Evolutionary conservation across 306 rosid species (phyloP), one percentile per base, ranked within the genome.

Genomic region (Casuarina cunninghamiana): DNA sequence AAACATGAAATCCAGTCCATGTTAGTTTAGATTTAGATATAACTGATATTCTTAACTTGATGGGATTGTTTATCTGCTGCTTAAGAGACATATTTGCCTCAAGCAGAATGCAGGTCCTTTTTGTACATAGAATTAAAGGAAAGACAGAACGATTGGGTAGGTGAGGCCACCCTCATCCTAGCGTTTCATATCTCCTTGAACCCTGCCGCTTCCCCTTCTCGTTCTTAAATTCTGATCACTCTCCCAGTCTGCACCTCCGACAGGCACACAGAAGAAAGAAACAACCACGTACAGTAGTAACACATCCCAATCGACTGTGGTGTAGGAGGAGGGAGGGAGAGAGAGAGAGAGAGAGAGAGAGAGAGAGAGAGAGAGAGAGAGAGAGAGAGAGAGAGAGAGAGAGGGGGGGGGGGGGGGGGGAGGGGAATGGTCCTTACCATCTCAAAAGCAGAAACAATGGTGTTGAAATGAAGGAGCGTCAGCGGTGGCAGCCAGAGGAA

Each of bases 401-500:
- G 37, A 19, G 32, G 2, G 62, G 1, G 63, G 17, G 62, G 8
- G 39, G 10, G 2, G 5, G 68, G 37, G 10, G 63, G 69, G 17
- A 8, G 49, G n/a, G 39, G 26, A 41, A 39, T 65, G 2, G 5
- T 42, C 26, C 2, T 1, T 19, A 32, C 8, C 76, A 4, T 17
- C 43, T 9, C 55, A 32, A 17, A 58, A 32, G 71, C 37, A 39
- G 5, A 43, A 11, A 46, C 12, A 13, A 37, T 71, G 62, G 75
- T 54, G 75, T 37, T 60, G 83, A 78, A 72, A 86, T 86, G 89
- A 86, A 86, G 87, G 89, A 86, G 85, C 78, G 87, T 72, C 89
- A 86, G 77, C 87, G 89, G 13, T 86, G 87, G 89, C 89, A 86
- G 70, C 87, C 89, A 73, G 89, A 86, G 77, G 89, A 86, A 78